Evolutionary conservation across 257 asterid species (phyloP).

Genomic region (Agastache rugosa): DNA sequence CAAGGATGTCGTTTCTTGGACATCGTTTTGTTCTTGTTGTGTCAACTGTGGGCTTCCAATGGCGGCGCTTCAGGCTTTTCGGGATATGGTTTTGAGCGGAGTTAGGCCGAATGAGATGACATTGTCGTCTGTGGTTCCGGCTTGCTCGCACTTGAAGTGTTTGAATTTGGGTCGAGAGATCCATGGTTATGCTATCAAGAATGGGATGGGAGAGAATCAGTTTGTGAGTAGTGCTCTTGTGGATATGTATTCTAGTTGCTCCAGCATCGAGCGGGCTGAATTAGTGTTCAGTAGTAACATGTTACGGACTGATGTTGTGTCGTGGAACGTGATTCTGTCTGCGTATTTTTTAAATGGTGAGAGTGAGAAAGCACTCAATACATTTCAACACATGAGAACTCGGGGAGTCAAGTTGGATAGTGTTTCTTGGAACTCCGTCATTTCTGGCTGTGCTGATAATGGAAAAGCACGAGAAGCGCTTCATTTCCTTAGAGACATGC

Average conservation of each 20-base stretch:
- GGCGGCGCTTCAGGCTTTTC: conserved; percentile 50
- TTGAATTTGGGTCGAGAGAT: conserved; percentile 56
- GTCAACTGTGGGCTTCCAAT: conserved; percentile 59
- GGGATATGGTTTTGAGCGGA: conserved; percentile 57
- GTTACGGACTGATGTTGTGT: conserved; percentile 53
- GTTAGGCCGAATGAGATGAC: conserved; percentile 63
- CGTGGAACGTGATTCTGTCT: conserved; percentile 69
- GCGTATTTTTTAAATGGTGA: conserved; percentile 66
- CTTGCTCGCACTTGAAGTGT: conserved; percentile 69
- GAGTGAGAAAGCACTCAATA: conserved; percentile 53
- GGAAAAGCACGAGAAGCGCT: conserved; percentile 57
- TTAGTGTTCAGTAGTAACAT: conserved; percentile 46
- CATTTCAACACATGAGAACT: conserved; percentile 56
- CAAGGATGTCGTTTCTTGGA: conserved; percentile 77
- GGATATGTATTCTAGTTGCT: conserved; percentile 73
- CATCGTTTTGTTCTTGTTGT: conserved; percentile 71
- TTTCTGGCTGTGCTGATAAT: conserved; percentile 63
- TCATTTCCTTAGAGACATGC: conserved; percentile 57
- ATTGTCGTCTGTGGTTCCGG: conserved; percentile 68
- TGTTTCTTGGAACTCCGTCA: conserved; percentile 68
- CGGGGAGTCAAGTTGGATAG: conserved; percentile 48
- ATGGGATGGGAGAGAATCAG: conserved; percentile 57
- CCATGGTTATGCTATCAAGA: conserved; percentile 64
- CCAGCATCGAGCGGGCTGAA: conserved; percentile 61
- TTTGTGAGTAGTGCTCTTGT: conserved; percentile 72